These are phyloP conservation scores for Pestalotiopsis sp. DNA, from an alignment of 2,329 filamentous ascomycete genomes.

Conservation along the genomic window DNA sequence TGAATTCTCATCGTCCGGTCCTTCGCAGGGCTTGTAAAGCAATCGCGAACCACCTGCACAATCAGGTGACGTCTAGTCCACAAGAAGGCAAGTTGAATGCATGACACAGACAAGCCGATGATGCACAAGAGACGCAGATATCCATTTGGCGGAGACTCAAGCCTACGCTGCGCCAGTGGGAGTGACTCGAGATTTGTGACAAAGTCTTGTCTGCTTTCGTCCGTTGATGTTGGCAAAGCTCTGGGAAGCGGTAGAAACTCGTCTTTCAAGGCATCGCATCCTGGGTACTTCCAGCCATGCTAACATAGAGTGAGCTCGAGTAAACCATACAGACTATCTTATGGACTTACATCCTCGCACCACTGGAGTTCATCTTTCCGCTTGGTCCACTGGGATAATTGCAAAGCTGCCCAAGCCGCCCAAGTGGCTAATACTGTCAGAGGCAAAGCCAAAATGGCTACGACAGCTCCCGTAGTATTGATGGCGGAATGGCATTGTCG, in stretches of 20 bases:
- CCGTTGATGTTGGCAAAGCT: rapidly evolving
- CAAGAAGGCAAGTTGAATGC: neutral
- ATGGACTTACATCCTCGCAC: neutral
- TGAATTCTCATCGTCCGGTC: too few relatives aligned
- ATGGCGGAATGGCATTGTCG: neutral
- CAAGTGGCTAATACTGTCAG: neutral
- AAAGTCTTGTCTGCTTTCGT: neutral
- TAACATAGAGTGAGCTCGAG: neutral
- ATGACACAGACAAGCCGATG: neutral
- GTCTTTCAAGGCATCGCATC: neutral
- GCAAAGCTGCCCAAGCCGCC: neutral
- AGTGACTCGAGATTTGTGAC: neutral
- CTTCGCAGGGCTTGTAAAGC: too few relatives aligned
- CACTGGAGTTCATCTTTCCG: neutral
- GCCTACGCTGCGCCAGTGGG: neutral
- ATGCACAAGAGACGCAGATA: neutral
- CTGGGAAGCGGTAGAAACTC: neutral
- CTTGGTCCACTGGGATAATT: neutral
- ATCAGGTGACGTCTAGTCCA: neutral
- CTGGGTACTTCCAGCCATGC: neutral
- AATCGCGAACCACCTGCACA: neutral
- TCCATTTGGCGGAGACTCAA: neutral
- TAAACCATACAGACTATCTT: neutral
- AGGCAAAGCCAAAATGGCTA: neutral
- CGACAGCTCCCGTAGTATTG: neutral